Evolutionary conservation across 345 rosid genomes (phyloP).

Genomic region (Syzygium grande): DNA sequence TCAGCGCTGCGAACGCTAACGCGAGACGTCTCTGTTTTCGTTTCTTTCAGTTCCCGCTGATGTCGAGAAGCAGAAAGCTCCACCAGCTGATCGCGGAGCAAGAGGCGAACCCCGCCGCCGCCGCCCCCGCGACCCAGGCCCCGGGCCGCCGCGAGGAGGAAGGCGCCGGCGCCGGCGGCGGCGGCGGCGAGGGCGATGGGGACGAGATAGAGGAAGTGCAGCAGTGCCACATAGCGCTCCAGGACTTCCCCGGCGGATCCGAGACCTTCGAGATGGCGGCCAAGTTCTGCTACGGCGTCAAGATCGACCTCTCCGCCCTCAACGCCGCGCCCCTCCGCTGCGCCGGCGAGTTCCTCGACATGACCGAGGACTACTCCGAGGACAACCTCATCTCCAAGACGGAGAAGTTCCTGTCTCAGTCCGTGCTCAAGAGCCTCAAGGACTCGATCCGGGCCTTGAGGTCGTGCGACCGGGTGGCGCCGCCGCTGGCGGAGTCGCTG

Average conservation of each 20-base stretch:
- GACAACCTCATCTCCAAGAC: constrained; percentile 68
- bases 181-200: constrained; percentile 11
- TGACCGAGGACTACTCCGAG: constrained; percentile 79
- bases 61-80: constrained; percentile 83
- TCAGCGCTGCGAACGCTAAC: neutral
- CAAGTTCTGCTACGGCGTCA: constrained; percentile 94
- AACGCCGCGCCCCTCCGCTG: constrained; percentile 75
- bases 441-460: constrained; percentile 72
- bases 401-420: constrained; percentile 58
- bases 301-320: constrained; percentile 59
- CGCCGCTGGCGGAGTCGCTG: constrained; percentile 40
- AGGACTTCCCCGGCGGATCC: constrained; percentile 86
- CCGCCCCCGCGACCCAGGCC: neutral
- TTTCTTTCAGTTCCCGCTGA: constrained; percentile 67
- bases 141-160: neutral
- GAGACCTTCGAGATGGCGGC: constrained; percentile 81
- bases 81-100: constrained; percentile 67
- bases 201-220: constrained; percentile 26
- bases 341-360: constrained; percentile 80
- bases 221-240: constrained; percentile 40
- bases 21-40: neutral
- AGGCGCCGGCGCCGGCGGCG: constrained; percentile 7
- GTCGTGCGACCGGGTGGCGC: constrained; percentile 58
- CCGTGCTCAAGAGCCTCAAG: constrained; percentile 55
- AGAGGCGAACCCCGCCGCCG: constrained; percentile 23